phyloP scores from a whole-genome alignment of 495 filamentous ascomycete species.

The Podospora sp. region DNA sequence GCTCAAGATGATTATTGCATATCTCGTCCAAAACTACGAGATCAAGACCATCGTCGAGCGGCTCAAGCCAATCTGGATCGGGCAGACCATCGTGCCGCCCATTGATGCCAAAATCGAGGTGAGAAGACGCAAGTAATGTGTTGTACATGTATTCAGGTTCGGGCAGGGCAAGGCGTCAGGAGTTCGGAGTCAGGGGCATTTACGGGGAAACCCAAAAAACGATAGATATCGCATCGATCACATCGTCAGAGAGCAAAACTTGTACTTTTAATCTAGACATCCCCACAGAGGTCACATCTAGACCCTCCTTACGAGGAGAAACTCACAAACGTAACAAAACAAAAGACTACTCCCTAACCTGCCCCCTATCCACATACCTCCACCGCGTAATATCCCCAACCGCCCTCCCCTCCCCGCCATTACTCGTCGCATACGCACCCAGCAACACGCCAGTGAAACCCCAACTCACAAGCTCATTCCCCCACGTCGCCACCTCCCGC shows the following conservation, averaged over 20 bases:
- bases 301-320: too few relatives aligned
- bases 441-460: constrained; percentile 55
- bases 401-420: constrained; percentile 46
- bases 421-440: constrained; percentile 56
- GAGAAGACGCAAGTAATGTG: constrained; percentile 23
- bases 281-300: too few relatives aligned
- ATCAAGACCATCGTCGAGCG: constrained; percentile 33
- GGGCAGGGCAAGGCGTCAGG: background rate
- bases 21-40: constrained; percentile 48
- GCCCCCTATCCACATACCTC: constrained; percentile 47
- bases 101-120: constrained; percentile 33
- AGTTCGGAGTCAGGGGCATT: too few relatives aligned
- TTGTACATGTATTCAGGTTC: background rate
- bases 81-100: constrained; percentile 35
- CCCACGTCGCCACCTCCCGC: constrained; percentile 40
- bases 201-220: too few relatives aligned
- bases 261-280: too few relatives aligned
- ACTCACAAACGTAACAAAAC: too few relatives aligned
- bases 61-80: constrained; percentile 37
- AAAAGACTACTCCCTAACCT: constrained; percentile 39
- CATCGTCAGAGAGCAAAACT: too few relatives aligned
- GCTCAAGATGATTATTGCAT: constrained; percentile 46
- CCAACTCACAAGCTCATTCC: constrained; percentile 50
- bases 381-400: constrained; percentile 50
- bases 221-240: too few relatives aligned